These are phyloP conservation scores for Porpolomopsis calyptriformis DNA, from an alignment of 768 basidiomycete species.

Conservation along the genomic window DNA sequence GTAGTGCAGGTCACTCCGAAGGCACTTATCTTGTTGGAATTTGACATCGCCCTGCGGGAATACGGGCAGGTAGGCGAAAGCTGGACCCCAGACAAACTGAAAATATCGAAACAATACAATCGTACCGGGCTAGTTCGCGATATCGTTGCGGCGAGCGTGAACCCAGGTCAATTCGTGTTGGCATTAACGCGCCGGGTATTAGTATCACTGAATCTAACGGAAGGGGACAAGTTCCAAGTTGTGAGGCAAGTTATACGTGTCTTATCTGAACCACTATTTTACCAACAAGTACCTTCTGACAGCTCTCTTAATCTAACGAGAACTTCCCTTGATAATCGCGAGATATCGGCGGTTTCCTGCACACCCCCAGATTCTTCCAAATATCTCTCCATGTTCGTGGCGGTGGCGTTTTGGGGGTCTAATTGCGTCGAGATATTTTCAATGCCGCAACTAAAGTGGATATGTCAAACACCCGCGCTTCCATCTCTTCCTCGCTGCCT, in stretches of 20 bases:
- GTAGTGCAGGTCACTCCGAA: constrained; percentile 65
- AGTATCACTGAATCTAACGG: constrained; percentile 37
- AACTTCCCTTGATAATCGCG: neutral
- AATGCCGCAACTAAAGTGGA: constrained; percentile 16
- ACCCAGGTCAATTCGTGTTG: constrained; percentile 55
- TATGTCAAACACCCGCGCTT: constrained; percentile 28
- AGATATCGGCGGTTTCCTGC: constrained; percentile 67
- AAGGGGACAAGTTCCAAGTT: constrained; percentile 25
- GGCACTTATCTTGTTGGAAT: constrained; percentile 46
- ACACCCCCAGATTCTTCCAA: constrained; percentile 39
- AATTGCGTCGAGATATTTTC: constrained; percentile 50
- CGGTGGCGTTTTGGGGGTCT: constrained; percentile 69
- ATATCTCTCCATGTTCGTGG: constrained; percentile 37
- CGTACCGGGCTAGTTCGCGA: constrained; percentile 22
- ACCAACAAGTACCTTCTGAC: neutral
- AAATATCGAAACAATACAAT: neutral
- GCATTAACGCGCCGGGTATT: constrained; percentile 47
- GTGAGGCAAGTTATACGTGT: constrained; percentile 19
- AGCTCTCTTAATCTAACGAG: constrained; percentile 4
- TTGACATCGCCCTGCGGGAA: constrained; percentile 32
- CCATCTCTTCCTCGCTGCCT: constrained; percentile 37
- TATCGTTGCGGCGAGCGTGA: constrained; percentile 61
- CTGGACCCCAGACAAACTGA: constrained; percentile 24
- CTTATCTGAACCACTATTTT: neutral
- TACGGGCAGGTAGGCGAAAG: constrained; percentile 29